phyloP scores from a whole-genome alignment of 2,329 filamentous ascomycete species.

The Sarocladium brachiariae region DNA sequence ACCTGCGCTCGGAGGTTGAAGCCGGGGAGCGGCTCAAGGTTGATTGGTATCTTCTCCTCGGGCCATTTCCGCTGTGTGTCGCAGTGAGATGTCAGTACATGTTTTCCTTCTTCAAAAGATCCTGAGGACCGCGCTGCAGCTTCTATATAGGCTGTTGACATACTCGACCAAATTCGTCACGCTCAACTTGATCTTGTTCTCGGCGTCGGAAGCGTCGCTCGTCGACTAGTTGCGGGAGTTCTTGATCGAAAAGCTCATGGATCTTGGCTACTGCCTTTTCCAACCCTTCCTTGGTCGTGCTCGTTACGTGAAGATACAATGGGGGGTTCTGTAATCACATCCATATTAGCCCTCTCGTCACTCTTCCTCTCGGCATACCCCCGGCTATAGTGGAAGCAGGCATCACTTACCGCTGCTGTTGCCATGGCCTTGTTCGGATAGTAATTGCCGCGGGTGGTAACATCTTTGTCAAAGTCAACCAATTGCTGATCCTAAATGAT shows the following conservation, averaged over 20 bases:
- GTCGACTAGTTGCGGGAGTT: constrained; percentile 90
- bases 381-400: too few species aligned
- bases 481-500: constrained; percentile 40
- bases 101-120: too few species aligned
- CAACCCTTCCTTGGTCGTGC: constrained; percentile 83
- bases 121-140: too few species aligned
- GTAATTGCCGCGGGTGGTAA: constrained; percentile 94
- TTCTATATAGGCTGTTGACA: constrained; percentile 11
- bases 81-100: too few species aligned
- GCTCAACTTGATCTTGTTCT: constrained; percentile 74
- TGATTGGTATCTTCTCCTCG: constrained; percentile 88
- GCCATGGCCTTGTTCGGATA: constrained; percentile 98
- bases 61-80: constrained; percentile 97
- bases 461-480: constrained; percentile 70
- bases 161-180: constrained; percentile 87
- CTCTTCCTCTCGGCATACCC: too few species aligned
- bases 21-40: constrained; percentile 81
- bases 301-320: constrained; percentile 91
- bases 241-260: constrained; percentile 91
- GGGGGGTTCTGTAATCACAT: constrained; percentile 85
- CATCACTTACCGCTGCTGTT: constrained; percentile 72
- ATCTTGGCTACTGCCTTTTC: constrained; percentile 84
- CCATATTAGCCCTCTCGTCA: too few species aligned
- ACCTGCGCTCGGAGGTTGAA: constrained; percentile 97
- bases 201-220: constrained; percentile 84